phyloP scores from a whole-genome alignment of 805 yeast species.

The Starmera amethionina region DNA sequence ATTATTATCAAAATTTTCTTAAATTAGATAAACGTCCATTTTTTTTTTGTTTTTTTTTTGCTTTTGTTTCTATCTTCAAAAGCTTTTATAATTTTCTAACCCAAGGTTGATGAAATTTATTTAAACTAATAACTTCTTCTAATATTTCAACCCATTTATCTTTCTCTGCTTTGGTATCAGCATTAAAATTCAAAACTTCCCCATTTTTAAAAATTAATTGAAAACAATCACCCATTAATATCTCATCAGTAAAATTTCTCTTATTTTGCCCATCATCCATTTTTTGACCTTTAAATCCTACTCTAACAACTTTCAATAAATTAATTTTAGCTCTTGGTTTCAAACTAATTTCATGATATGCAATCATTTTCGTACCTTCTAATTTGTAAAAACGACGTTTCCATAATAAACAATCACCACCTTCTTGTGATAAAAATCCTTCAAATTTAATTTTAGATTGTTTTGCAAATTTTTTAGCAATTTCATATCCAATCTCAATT shows the following conservation, averaged over 20 bases:
- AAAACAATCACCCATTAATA: constrained; percentile 64
- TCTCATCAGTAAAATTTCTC: constrained; percentile 65
- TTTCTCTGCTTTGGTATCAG: constrained; percentile 57
- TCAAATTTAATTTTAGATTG: constrained; percentile 32
- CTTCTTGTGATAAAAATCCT: constrained; percentile 80
- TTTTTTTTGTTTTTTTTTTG: too few relatives aligned
- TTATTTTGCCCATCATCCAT: constrained; percentile 19
- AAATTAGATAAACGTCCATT: too few relatives aligned
- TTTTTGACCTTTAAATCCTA: constrained; percentile 20
- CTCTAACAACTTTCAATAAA: constrained; percentile 48
- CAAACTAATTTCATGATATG: constrained; percentile 61
- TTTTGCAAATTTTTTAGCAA: constrained; percentile 27
- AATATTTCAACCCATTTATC: constrained; percentile 54
- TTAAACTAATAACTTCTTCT: constrained; percentile 44
- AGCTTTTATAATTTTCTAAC: constrained; percentile 17
- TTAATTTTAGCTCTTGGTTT: constrained; percentile 72
- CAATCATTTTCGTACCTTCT: constrained; percentile 62
- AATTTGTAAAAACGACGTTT: constrained; percentile 67
- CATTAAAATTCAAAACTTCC: constrained; percentile 78
- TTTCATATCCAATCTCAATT: constrained; percentile 40
- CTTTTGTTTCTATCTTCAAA: too few relatives aligned
- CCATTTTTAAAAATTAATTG: constrained; percentile 68
- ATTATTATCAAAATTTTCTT: too few relatives aligned
- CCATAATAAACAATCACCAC: constrained; percentile 76
- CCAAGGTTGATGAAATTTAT: constrained; percentile 55